Evolutionary conservation across 495 filamentous ascomycete genomes (phyloP).

Genomic region (Thozetella sp.): DNA sequence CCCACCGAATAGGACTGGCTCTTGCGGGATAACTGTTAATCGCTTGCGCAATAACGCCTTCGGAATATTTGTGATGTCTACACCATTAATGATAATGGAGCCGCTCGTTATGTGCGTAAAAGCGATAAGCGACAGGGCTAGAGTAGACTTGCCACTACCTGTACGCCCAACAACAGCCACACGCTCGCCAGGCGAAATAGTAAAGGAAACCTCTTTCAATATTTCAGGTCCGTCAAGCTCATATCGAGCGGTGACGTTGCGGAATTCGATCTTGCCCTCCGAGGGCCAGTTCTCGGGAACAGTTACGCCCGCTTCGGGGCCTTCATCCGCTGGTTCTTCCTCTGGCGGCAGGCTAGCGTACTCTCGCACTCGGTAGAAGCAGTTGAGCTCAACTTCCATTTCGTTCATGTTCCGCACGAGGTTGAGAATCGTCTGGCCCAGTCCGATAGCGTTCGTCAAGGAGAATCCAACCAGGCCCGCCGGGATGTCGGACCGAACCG

Average conservation of each 20-base stretch:
- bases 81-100: slow-evolving; percentile 51
- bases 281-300: slow-evolving; percentile 46
- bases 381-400: slow-evolving; percentile 50
- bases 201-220: slow-evolving; percentile 51
- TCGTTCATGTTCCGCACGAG: slow-evolving; percentile 51
- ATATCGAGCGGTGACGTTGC: slow-evolving; percentile 51
- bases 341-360: slow-evolving; percentile 46
- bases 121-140: slow-evolving; percentile 55
- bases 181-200: slow-evolving; percentile 51
- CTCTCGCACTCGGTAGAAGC: slow-evolving; percentile 49
- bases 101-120: slow-evolving; percentile 53
- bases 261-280: slow-evolving; percentile 49
- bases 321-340: slow-evolving; percentile 29
- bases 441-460: slow-evolving; percentile 45
- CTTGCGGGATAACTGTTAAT: slow-evolving; percentile 59
- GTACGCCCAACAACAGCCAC: slow-evolving; percentile 59
- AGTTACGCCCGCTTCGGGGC: slow-evolving; percentile 9
- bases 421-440: slow-evolving; percentile 41
- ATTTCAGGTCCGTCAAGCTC: slow-evolving; percentile 46
- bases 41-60: slow-evolving; percentile 48
- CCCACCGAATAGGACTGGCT: slow-evolving; percentile 55
- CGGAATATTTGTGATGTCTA: slow-evolving; percentile 49
- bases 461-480: slow-evolving; percentile 53
- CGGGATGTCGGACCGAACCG: slow-evolving; percentile 34
- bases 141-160: slow-evolving; percentile 60